Percentiles rank a stretch among this genome's conserved stretches.
These are phyloP conservation scores for Phallus indusiatus DNA, from an alignment of 768 basidiomycete species.

Conservation along the genomic window DNA sequence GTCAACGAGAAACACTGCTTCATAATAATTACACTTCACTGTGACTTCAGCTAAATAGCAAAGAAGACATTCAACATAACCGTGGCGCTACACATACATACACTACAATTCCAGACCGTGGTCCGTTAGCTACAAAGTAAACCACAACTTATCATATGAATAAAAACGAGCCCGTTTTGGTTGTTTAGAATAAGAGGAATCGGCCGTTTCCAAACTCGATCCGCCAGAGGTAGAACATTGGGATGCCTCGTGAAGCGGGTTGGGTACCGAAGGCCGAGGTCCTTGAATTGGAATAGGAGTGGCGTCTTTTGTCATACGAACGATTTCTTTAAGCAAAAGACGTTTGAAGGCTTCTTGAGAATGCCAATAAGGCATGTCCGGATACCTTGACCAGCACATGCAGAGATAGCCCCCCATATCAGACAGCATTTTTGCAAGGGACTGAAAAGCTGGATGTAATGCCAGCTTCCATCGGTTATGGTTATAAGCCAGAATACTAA, in stretches of 20 bases:
- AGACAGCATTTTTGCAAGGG: not conserved
- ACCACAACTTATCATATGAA: too few relatives aligned
- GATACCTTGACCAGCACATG: not conserved
- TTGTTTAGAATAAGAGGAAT: too few relatives aligned
- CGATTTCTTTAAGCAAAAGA: not conserved
- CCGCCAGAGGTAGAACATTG: too few relatives aligned
- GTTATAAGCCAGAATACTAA: not conserved
- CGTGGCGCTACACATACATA: too few relatives aligned
- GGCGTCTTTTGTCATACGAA: not conserved
- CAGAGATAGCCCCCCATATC: not conserved
- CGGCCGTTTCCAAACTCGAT: too few relatives aligned
- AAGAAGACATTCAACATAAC: too few relatives aligned
- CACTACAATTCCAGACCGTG: too few relatives aligned
- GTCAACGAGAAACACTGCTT: too few relatives aligned
- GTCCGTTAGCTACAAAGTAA: too few relatives aligned
- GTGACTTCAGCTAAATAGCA: too few relatives aligned
- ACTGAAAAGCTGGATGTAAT: not conserved
- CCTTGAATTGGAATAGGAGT: not conserved
- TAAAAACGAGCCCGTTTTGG: too few relatives aligned
- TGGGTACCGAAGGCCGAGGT: not conserved
- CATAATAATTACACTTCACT: too few relatives aligned
- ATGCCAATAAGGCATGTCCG: not conserved
- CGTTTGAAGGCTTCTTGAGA: not conserved
- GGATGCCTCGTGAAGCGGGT: not conserved
- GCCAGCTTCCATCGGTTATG: not conserved